A percentile compares a stretch with the other conserved stretches of the same genome.
phyloP scores from a whole-genome alignment of 805 yeast species.

The Schwanniomyces occidentalis region DNA sequence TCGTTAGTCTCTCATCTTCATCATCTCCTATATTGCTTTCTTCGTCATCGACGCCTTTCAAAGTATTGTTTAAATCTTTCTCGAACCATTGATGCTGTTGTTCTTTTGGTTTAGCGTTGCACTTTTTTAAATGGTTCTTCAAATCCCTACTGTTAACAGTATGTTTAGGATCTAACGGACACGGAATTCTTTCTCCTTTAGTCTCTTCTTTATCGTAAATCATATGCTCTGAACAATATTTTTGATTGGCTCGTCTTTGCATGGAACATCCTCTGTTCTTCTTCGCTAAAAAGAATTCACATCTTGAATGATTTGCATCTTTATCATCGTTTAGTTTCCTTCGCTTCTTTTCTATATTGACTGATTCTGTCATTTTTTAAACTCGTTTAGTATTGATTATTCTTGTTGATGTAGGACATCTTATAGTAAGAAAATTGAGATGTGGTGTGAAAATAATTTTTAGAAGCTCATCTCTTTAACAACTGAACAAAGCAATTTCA shows the following conservation, averaged over 20 bases:
- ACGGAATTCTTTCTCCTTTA: conserved; percentile 53
- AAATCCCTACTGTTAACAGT: conserved; percentile 65
- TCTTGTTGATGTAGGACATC: neutral
- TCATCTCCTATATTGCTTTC: conserved; percentile 8
- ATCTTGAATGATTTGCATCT: conserved; percentile 20
- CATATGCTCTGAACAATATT: conserved; percentile 66
- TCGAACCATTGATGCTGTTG: conserved; percentile 51
- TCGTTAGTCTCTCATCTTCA: conserved; percentile 17
- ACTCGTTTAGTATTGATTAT: neutral
- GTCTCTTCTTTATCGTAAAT: conserved; percentile 17
- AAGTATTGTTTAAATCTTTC: conserved; percentile 44
- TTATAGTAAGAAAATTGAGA: conserved; percentile 1
- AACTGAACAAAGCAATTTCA: no score
- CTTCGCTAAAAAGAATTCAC: conserved; percentile 49
- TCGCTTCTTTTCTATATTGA: conserved; percentile 8
- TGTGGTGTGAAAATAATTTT: conserved; percentile 3
- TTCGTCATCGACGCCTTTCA: conserved; percentile 9
- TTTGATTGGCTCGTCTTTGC: conserved; percentile 50
- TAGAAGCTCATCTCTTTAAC: conserved; percentile 8
- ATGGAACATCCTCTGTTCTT: conserved; percentile 62
- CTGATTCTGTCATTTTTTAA: conserved; percentile 7
- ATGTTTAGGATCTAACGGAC: conserved; percentile 78
- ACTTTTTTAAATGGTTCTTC: conserved; percentile 56
- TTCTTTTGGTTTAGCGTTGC: conserved; percentile 48
- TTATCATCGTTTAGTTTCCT: conserved; percentile 6